Evolutionary conservation across 345 rosid species (phyloP).

Genomic region (Lepidium aucheri): DNA sequence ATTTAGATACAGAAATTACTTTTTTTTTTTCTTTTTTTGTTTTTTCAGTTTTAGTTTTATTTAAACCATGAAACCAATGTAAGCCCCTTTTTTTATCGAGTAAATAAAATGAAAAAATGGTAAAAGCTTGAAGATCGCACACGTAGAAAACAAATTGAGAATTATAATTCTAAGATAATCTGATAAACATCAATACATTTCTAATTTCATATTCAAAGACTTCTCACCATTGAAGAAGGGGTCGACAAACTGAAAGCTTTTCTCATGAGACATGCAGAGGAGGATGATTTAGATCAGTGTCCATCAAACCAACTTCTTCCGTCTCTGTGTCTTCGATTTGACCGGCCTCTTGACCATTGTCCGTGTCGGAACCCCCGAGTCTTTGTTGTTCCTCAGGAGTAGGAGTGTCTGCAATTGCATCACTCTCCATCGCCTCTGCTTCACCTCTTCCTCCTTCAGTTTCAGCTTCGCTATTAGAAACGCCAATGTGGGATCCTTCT

Average conservation of each 20-base stretch:
- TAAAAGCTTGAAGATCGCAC: background rate
- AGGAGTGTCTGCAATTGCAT: conserved; percentile 36
- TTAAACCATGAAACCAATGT: background rate
- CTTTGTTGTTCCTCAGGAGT: conserved; percentile 71
- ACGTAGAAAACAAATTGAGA: background rate
- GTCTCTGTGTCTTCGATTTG: conserved; percentile 74
- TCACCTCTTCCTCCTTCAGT: conserved; percentile 57
- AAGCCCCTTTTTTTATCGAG: background rate
- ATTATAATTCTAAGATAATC: background rate
- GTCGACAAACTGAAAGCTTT: background rate
- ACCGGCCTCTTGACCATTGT: conserved; percentile 67
- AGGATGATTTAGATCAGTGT: conserved; percentile 19
- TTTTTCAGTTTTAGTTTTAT: too few species aligned
- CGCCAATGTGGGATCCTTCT: conserved; percentile 63
- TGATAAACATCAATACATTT: background rate
- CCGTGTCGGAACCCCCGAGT: conserved; percentile 65
- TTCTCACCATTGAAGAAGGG: background rate
- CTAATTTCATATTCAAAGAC: background rate
- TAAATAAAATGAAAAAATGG: background rate
- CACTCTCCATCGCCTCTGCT: conserved; percentile 57
- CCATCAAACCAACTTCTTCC: conserved; percentile 51
- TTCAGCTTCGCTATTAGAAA: conserved; percentile 54
- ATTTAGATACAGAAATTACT: too few species aligned
- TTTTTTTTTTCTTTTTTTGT: too few species aligned
- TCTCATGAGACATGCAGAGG: conserved; percentile 1